phyloP scores from a whole-genome alignment of 2,329 filamentous ascomycete genomes.

The Scytalidium sp. region DNA sequence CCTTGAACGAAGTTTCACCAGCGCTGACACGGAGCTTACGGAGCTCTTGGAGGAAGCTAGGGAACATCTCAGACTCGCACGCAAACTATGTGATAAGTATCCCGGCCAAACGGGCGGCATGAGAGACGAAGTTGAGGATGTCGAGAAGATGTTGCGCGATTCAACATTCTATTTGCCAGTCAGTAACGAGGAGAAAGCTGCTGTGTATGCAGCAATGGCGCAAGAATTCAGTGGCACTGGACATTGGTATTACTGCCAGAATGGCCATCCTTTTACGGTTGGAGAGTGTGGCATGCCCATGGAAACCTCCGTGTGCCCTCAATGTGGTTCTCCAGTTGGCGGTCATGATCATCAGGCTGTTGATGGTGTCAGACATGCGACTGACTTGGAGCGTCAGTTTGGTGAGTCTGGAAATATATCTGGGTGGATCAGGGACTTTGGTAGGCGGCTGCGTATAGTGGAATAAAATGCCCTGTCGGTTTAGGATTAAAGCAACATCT shows the following conservation, averaged over 20 bases:
- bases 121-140: constrained; percentile 40
- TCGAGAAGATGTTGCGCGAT: constrained; percentile 41
- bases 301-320: constrained; percentile 57
- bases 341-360: constrained; percentile 48
- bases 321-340: constrained; percentile 57
- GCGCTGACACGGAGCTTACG: constrained; percentile 14
- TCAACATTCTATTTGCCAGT: constrained; percentile 46
- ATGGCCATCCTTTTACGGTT: constrained; percentile 60
- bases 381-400: constrained; percentile 41
- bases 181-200: constrained; percentile 47
- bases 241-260: constrained; percentile 59
- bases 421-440: no score
- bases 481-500: constrained; percentile 2
- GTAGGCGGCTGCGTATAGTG: constrained; percentile 1
- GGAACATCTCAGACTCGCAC: constrained; percentile 14
- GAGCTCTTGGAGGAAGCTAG: constrained; percentile 16
- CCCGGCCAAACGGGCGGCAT: constrained; percentile 17
- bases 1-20: constrained; percentile 15
- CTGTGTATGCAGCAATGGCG: constrained; percentile 50
- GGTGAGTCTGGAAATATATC: constrained; percentile 17
- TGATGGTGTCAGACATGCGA: constrained; percentile 48
- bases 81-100: constrained; percentile 17
- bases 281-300: constrained; percentile 67
- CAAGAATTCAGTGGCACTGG: constrained; percentile 48
- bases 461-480: constrained; percentile 4